phyloP scores from a whole-genome alignment of 768 basidiomycete species.

The Austroboletus eburneus region DNA sequence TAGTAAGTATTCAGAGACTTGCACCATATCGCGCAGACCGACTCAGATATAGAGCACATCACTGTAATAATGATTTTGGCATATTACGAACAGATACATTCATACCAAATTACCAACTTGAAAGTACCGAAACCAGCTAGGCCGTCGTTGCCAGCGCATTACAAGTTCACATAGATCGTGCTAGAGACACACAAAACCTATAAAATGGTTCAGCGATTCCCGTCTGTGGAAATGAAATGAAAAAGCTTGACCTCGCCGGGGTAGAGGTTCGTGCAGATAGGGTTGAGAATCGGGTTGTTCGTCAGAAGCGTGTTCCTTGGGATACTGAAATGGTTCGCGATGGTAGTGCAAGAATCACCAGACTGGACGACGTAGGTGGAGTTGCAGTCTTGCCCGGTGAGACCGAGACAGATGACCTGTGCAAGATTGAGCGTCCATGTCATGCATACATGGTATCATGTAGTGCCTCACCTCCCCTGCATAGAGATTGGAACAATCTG shows the following conservation, averaged over 20 bases:
- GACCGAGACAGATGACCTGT: constrained; percentile 52
- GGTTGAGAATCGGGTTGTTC: constrained; percentile 66
- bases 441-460: background rate
- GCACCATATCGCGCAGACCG: too few relatives aligned
- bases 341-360: constrained; percentile 49
- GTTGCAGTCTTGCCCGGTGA: constrained; percentile 51
- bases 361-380: constrained; percentile 41
- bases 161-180: background rate
- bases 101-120: too few relatives aligned
- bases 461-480: constrained; percentile 39
- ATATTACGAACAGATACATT: too few relatives aligned
- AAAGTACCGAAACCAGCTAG: too few relatives aligned
- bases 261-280: constrained; percentile 51
- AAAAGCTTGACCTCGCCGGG: constrained; percentile 63
- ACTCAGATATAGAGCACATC: too few relatives aligned
- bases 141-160: too few relatives aligned
- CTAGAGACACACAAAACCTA: background rate
- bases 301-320: constrained; percentile 41
- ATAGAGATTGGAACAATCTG: constrained; percentile 53
- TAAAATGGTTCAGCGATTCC: background rate
- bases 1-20: too few relatives aligned
- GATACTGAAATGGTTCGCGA: constrained; percentile 41
- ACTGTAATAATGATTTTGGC: too few relatives aligned
- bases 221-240: too few relatives aligned
- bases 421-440: background rate